Conservation (phyloP, 2,329 filamentous ascomycete genomes). For the Elsinoe batatas region DNA sequence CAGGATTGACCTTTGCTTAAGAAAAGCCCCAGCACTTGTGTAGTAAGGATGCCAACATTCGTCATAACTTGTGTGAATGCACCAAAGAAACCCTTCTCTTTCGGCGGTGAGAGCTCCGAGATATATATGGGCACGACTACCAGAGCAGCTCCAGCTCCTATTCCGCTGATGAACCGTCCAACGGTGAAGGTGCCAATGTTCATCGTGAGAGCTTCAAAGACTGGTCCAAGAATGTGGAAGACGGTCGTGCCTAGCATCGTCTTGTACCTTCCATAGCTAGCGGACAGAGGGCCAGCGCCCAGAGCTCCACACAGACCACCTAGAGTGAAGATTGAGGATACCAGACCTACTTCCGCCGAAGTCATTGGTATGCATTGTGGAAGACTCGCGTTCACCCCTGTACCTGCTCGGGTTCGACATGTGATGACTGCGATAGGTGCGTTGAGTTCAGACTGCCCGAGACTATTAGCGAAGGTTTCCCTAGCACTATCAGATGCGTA, state of each 20-base stretch:
- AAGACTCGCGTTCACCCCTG: conserved; percentile 26
- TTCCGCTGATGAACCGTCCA: conserved; percentile 69
- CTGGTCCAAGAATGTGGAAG: conserved; percentile 66
- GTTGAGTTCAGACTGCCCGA: conserved; percentile 73
- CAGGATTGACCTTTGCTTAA: conserved; percentile 69
- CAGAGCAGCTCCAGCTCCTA: conserved; percentile 79
- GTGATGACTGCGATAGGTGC: conserved; percentile 89
- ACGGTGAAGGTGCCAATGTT: conserved; percentile 58
- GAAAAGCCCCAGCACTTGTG: conserved; percentile 80
- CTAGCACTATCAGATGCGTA: conserved; percentile 33
- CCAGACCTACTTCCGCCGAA: conserved; percentile 67
- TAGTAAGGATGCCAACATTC: conserved; percentile 72
- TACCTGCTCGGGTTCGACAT: conserved; percentile 53
- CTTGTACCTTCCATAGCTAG: conserved; percentile 61
- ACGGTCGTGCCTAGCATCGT: conserved; percentile 69
- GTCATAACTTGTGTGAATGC: conserved; percentile 85
- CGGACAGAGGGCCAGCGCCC: conserved; percentile 67
- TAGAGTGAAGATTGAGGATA: conserved; percentile 84
- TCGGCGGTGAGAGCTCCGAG: conserved; percentile 73
- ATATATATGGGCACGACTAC: conserved; percentile 94
- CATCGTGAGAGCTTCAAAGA: conserved; percentile 62
- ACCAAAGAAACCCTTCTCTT: conserved; percentile 55
- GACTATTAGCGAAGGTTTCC: conserved; percentile 13
- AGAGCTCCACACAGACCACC: conserved; percentile 81
- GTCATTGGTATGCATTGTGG: conserved; percentile 84